Base-by-base conservation (phyloP, 2,329 filamentous ascomycete species). In the Onygena corvina region DNA sequence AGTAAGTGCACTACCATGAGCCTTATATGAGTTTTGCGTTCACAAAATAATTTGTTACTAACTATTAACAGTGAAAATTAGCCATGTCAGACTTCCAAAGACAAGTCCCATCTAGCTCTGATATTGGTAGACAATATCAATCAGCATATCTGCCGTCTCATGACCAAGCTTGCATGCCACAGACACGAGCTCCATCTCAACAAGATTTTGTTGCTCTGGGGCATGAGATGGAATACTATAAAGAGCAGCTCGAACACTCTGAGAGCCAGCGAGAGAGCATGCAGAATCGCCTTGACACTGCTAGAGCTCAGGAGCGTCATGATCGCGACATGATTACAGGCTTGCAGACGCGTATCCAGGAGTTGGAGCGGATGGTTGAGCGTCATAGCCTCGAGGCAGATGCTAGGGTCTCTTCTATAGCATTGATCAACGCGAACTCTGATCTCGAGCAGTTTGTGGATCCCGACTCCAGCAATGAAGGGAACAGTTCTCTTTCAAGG, bases 301-400 rank as follows among this genome's bases (percentile, higher is more conserved):
- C 42, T 14, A 16, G 35, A 16, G 40, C 31, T 5, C 40, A 52
- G 36, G 50, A 25, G 16, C 34, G 42, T 18, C 38, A 35, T 12
- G 44, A 47, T 11, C 33, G 27, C n/a, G 44, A 50, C 3, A 34
- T 51, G 23, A 52, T 50, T 21, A 21, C 33, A 31, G 16, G 29
- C 7, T 31, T 53, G 31, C 42, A 46, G 42, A 14, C 25, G n/a
- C 42, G 42, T 46, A 46, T 46, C 42, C 11, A 23, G 35, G 45
- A 47, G 20, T 18, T 47, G n/a, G 45, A 47, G 31, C 20, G 35
- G 7, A 34, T 47, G 45, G 29, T 47, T 21, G 23, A 30, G 11
- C 23, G 18, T 4, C 23, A 46, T 31, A 25, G 42, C 1, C 29
- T 46, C 42, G 23, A 31, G n/a, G 29, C 6, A 38, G 34, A 40